A percentile compares a stretch with the other conserved stretches of the same genome.
Conservation (phyloP, 83 land plant species). For the Thuja plicata region DNA sequence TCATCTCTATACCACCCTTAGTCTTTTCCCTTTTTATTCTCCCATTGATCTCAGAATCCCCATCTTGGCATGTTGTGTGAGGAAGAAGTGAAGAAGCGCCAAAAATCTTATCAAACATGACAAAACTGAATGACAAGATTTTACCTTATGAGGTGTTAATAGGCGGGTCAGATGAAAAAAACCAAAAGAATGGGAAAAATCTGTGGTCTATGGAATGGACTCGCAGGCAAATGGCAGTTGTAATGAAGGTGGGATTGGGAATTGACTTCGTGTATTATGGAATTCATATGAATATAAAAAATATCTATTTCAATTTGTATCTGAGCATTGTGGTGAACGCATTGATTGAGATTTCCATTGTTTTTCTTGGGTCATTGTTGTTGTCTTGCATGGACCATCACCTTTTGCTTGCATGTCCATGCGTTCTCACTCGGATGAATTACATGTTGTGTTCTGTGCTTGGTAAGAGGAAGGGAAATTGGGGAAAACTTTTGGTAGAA, state of each 20-base stretch:
- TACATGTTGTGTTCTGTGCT: conserved; percentile 22
- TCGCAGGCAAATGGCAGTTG: conserved; percentile 14
- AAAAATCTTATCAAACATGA: conserved; percentile 37
- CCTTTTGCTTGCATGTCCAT: conserved; percentile 12
- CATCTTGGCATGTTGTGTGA: conserved; percentile 53
- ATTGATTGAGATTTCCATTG: conserved; percentile 45
- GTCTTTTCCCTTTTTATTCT: conserved; percentile 39
- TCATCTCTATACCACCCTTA: conserved; percentile 47
- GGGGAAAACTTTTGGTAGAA: conserved; percentile 26
- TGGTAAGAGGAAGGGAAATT: background rate
- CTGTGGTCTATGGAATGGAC: conserved; percentile 25
- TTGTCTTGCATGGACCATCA: conserved; percentile 27
- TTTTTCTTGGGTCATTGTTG: conserved; percentile 24
- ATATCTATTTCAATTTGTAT: conserved; percentile 39
- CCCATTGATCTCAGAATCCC: conserved; percentile 63
- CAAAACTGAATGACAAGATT: conserved; percentile 42
- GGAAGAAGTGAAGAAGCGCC: conserved; percentile 53
- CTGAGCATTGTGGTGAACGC: conserved; percentile 37
- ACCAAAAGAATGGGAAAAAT: background rate
- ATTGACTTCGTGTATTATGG: conserved; percentile 55
- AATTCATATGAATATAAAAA: conserved; percentile 41
- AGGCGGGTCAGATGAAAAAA: background rate
- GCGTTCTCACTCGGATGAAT: conserved; percentile 6
- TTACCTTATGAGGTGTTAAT: conserved; percentile 18
- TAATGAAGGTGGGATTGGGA: conserved; percentile 37